A percentile compares a stretch with the other conserved stretches of the same genome.
Conservation (phyloP, 2,329 filamentous ascomycete species). For the Scedosporium dehoogii region DNA sequence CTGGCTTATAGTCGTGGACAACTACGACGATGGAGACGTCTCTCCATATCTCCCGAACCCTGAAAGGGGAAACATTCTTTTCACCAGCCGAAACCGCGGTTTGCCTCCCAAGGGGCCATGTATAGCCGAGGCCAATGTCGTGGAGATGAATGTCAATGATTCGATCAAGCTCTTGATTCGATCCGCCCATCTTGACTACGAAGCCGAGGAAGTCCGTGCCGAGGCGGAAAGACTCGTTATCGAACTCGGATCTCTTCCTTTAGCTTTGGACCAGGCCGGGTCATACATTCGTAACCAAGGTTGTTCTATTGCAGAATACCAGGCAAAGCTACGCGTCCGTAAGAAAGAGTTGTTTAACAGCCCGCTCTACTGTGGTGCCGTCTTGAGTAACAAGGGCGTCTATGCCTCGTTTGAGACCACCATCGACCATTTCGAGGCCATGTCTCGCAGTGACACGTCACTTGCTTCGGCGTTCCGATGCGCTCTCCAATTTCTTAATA, state of each 20-base stretch:
- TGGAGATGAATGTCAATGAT: not conserved
- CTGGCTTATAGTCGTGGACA: constrained; percentile 23
- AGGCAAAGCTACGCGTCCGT: not conserved
- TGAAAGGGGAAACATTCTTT: constrained; percentile 17
- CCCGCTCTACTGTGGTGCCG: constrained; percentile 9
- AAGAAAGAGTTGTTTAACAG: not conserved
- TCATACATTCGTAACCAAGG: constrained; percentile 9
- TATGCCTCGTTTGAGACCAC: constrained; percentile 13
- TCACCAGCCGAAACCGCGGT: constrained; percentile 14
- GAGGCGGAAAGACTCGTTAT: constrained; percentile 10
- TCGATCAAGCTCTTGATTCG: not conserved
- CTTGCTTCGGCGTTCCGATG: constrained; percentile 9
- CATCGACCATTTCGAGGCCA: constrained; percentile 14
- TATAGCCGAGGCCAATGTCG: not conserved
- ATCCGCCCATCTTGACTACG: not conserved
- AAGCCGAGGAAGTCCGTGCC: constrained; percentile 1
- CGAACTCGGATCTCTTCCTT: constrained; percentile 16
- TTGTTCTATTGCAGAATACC: constrained; percentile 11
- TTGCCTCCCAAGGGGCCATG: constrained; percentile 5
- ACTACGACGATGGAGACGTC: constrained; percentile 13
- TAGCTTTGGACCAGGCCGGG: constrained; percentile 19
- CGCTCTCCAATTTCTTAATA: constrained; percentile 16
- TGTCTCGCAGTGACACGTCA: constrained; percentile 12
- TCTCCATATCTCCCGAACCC: constrained; percentile 11
- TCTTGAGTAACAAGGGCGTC: constrained; percentile 6